Conservation (phyloP, 1,284 basidiomycete genomes). For the Phlebopus sp. region DNA sequence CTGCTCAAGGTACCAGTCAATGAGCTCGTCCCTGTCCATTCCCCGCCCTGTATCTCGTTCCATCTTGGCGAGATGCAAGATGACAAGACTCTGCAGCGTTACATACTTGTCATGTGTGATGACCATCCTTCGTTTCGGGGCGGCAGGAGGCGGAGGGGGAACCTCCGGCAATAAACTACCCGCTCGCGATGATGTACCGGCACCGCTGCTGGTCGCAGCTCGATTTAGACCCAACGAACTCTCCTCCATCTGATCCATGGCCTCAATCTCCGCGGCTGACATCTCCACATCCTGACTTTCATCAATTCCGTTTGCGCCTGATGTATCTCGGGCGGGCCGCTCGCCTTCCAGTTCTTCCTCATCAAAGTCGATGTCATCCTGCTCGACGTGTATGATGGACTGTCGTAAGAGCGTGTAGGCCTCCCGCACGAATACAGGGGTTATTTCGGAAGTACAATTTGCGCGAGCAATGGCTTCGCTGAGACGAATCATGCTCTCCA, state of each 20-base stretch:
- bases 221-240: slow-evolving; percentile 45
- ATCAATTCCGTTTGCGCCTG: slow-evolving; percentile 35
- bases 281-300: slow-evolving; percentile 64
- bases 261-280: slow-evolving; percentile 54
- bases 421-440: slow-evolving; percentile 91
- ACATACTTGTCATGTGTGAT: slow-evolving; percentile 97
- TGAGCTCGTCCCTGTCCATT: slow-evolving; percentile 84
- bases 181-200: slow-evolving; percentile 36
- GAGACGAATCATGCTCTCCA: slow-evolving; percentile 96
- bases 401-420: slow-evolving; percentile 92
- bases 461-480: slow-evolving; percentile 97
- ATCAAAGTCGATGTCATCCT: slow-evolving; percentile 98
- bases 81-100: slow-evolving; percentile 84
- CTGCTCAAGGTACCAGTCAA: slow-evolving; percentile 95
- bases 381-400: slow-evolving; percentile 99
- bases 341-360: slow-evolving; percentile 80
- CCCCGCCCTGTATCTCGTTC: slow-evolving; percentile 80
- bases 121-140: slow-evolving; percentile 74
- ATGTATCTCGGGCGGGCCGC: slow-evolving; percentile 35
- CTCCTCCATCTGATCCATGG: slow-evolving; percentile 59
- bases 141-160: slow-evolving; percentile 35
- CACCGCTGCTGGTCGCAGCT: slow-evolving; percentile 32
- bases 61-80: slow-evolving; percentile 77
- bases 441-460: slow-evolving; percentile 93
- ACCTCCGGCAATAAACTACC: slow-evolving; percentile 35